phyloP scores from a whole-genome alignment of 2,329 filamentous ascomycete species.

The Fusarium tjaetaba region DNA sequence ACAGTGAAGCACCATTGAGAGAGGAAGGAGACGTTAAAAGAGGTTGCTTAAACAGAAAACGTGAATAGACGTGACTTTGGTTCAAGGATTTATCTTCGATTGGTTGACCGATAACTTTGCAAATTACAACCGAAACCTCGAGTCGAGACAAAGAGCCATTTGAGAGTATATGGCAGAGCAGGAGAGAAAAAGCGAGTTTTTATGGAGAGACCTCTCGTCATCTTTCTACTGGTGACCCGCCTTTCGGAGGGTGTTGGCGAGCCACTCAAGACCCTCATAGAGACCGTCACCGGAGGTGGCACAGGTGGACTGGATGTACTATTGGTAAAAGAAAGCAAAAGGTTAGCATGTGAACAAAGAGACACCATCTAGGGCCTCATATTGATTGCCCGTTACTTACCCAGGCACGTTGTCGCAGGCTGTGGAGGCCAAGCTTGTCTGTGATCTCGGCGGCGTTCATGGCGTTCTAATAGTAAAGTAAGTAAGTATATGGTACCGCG shows the following conservation, averaged over 20 bases:
- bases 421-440: slow-evolving; percentile 99
- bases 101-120: slow-evolving; percentile 64
- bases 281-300: slow-evolving; percentile 99
- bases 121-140: slow-evolving; percentile 68
- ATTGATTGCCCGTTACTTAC: slow-evolving; percentile 68
- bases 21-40: slow-evolving; percentile 38
- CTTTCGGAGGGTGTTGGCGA: slow-evolving; percentile 85
- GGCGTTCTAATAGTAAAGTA: slow-evolving; percentile 75
- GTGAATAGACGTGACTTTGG: slow-evolving; percentile 46
- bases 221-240: slow-evolving; percentile 69
- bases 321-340: slow-evolving; percentile 29
- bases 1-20: slow-evolving; percentile 45
- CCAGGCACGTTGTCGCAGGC: slow-evolving; percentile 97
- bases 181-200: slow-evolving; percentile 49
- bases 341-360: slow-evolving; percentile 36
- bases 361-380: background rate
- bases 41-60: slow-evolving; percentile 42
- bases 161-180: slow-evolving; percentile 54
- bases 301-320: slow-evolving; percentile 99
- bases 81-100: slow-evolving; percentile 63
- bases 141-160: slow-evolving; percentile 54
- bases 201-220: slow-evolving; percentile 47
- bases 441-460: slow-evolving; percentile 99
- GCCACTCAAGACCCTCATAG: slow-evolving; percentile 98
- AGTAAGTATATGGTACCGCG: slow-evolving; percentile 31